Conservation (phyloP, 108 stramenopile genomes). For the Bacterosira constricta region DNA sequence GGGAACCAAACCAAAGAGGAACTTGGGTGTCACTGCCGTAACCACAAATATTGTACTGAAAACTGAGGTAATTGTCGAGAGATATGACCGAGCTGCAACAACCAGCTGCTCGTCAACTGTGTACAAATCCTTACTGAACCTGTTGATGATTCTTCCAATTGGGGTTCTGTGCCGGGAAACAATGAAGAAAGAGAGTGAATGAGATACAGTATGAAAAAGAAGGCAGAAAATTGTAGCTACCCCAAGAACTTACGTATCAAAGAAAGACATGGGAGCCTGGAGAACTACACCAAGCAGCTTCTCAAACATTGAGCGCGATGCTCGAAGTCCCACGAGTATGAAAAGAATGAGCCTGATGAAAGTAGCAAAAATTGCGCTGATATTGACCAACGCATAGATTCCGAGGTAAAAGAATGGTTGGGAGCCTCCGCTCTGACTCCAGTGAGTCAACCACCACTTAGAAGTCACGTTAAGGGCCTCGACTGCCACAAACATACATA, state of each 20-base stretch:
- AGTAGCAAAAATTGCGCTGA: constrained; percentile 50
- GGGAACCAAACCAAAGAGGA: constrained; percentile 34
- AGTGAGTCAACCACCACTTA: constrained; percentile 81
- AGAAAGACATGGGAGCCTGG: constrained; percentile 90
- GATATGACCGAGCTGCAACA: constrained; percentile 65
- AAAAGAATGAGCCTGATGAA: constrained; percentile 59
- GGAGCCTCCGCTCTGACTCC: constrained; percentile 43
- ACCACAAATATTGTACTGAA: constrained; percentile 80
- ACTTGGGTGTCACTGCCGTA: constrained; percentile 53
- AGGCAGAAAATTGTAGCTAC: not conserved
- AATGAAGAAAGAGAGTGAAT: not conserved
- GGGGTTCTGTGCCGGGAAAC: constrained; percentile 36
- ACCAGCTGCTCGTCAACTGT: constrained; percentile 92
- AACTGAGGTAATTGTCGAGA: constrained; percentile 71
- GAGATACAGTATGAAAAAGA: not conserved
- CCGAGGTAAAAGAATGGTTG: constrained; percentile 29
- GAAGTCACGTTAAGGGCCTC: constrained; percentile 58
- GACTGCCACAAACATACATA: constrained; percentile 55
- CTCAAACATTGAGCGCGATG: constrained; percentile 58
- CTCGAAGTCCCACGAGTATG: constrained; percentile 55
- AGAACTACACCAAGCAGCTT: constrained; percentile 63
- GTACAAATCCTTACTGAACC: constrained; percentile 92
- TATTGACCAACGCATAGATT: constrained; percentile 73
- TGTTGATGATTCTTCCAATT: constrained; percentile 70
- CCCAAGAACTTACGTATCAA: constrained; percentile 52